Evolutionary conservation across 306 rosid genomes (phyloP).

Genomic region (Quercus variabilis): DNA sequence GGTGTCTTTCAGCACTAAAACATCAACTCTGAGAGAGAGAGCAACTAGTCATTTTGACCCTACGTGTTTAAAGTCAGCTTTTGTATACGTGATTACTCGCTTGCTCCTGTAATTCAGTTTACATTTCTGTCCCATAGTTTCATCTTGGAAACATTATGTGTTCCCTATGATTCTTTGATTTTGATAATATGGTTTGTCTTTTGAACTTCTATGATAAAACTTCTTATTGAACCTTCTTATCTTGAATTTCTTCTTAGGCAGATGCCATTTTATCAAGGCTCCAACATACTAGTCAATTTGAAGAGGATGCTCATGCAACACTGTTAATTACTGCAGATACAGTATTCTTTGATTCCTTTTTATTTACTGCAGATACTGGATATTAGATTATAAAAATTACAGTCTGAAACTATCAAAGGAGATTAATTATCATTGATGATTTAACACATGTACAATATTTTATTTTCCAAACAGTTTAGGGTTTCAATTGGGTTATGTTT

Average conservation of each 20-base stretch:
- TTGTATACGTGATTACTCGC: too few relatives aligned
- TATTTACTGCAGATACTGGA: not conserved
- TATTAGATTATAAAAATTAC: too few relatives aligned
- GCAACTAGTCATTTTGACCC: too few relatives aligned
- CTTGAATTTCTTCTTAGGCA: slow-evolving; percentile 56
- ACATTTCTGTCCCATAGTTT: not conserved
- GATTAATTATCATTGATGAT: too few relatives aligned
- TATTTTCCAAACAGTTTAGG: too few relatives aligned
- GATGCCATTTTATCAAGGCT: slow-evolving; percentile 77
- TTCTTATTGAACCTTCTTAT: slow-evolving; percentile 2
- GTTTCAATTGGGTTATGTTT: too few relatives aligned
- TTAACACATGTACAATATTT: too few relatives aligned
- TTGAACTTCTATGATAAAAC: not conserved
- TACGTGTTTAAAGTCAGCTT: too few relatives aligned
- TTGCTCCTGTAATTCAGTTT: too few relatives aligned
- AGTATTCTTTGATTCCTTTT: slow-evolving; percentile 40
- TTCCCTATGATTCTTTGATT: not conserved
- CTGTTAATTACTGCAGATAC: slow-evolving; percentile 87
- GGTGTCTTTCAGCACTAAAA: not conserved
- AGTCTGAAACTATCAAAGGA: too few relatives aligned
- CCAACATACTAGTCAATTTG: slow-evolving; percentile 30
- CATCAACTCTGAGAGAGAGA: too few relatives aligned
- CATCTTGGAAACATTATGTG: not conserved
- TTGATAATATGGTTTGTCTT: not conserved
- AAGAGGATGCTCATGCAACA: slow-evolving; percentile 47